Evolutionary conservation across 129 eudicot genomes (phyloP), one percentile per base, ranked within the genome.

Genomic region (Heracleum sosnowskyi): DNA sequence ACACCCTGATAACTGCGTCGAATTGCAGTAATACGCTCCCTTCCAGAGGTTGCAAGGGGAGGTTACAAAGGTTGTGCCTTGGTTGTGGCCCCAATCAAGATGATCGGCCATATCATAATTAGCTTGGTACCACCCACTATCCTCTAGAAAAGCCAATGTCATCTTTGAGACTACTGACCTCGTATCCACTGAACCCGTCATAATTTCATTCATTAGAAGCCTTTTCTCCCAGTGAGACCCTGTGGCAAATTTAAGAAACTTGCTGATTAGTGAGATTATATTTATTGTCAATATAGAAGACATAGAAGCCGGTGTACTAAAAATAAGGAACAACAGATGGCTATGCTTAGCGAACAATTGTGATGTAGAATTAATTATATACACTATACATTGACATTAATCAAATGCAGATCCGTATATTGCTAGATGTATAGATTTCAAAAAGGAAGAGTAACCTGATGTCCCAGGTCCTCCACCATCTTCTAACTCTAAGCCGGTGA

Each of bases 171-270:
- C 97, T 11, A 95, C 99, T 8, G 99, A 95, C 86, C 91, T 82
- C 45, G 99, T 92, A 78, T 95, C 99, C 63, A 95, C 99, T 26
- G 99, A 95, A n/a, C 99, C 99, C 18, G 99, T 95, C 99, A 95
- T 95, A 55, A 95, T 95, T 87, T 95, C 99, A 82, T 95, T 95
- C 99, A 95, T 95, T 75, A 95, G 57, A 74, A 95, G 97, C 86
- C 99, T 92, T 80, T 95, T 95, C 84, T 92, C 99, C 99, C 99
- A 95, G 78, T 95, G 99, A 36, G 99, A 95, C n/a, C 99, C 99
- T 92, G 91, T 62, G 76, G 79, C 69, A 80, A 44, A 31, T 45
- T 44, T 44, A 44, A 44, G 31, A 74, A 44, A 40, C 46, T 33
- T 26, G 26, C 47, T 11, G 16, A 64, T 22, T 82, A 72, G 1